These are phyloP conservation scores for Mychonastes homosphaera DNA, from an alignment of 139 green algal species.

Conservation along the genomic window DNA sequence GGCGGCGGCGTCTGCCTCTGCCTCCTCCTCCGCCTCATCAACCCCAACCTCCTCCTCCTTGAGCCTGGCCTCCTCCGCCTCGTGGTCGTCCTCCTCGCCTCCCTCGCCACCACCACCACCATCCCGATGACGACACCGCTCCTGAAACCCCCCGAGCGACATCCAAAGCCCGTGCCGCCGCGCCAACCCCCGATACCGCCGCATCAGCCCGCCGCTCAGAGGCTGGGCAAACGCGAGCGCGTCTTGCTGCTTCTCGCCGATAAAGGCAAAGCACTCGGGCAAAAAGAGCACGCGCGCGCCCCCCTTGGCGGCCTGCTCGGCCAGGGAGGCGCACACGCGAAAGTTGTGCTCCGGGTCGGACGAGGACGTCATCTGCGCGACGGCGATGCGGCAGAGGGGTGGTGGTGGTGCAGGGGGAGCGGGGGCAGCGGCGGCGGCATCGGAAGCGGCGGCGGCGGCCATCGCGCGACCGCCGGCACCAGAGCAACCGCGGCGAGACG, in stretches of 20 bases:
- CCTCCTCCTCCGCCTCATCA: too few relatives aligned
- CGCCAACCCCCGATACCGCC: constrained; percentile 46
- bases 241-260: constrained; percentile 46
- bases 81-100: too few relatives aligned
- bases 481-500: too few relatives aligned
- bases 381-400: too few relatives aligned
- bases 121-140: constrained; percentile 42
- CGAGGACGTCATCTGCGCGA: constrained; percentile 64
- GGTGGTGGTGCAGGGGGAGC: too few relatives aligned
- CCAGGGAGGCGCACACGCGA: neutral
- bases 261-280: constrained; percentile 87
- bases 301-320: constrained; percentile 26
- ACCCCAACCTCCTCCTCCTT: neutral
- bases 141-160: constrained; percentile 85
- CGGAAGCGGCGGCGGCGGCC: too few relatives aligned
- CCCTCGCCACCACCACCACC: neutral
- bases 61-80: neutral
- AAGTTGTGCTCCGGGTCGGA: constrained; percentile 46
- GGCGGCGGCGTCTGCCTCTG: too few relatives aligned
- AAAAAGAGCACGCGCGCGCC: constrained; percentile 78
- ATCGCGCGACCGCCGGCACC: too few relatives aligned
- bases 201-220: constrained; percentile 49
- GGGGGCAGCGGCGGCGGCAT: too few relatives aligned
- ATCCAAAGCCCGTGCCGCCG: constrained; percentile 62
- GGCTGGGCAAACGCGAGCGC: constrained; percentile 38